Evolutionary conservation across 805 yeast genomes (phyloP), one percentile per base, ranked within the genome.

Genomic region (Ogataea zsoltii): DNA sequence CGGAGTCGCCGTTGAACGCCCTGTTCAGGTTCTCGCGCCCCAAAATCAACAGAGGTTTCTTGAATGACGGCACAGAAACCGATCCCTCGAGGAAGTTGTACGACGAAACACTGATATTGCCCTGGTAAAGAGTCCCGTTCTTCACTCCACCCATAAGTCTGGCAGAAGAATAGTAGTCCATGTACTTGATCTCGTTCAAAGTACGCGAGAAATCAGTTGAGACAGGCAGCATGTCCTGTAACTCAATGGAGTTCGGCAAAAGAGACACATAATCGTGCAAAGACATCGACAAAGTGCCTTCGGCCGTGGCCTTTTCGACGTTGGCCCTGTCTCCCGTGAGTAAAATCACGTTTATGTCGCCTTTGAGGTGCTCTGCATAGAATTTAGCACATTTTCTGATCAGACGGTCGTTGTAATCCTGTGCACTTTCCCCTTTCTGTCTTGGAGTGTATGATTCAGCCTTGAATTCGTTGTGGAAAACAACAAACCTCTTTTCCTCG

Each of bases 351-450:
- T 70, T 70, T 41, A 86, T 75, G 7, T 61, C 65, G 42, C 56
- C 46, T 26, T 67, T 59, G 44, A 94, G 67, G 69, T 94, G 99
- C 12, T 67, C 55, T 16, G 76, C 66, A 63, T 82, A 94, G 86
- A 90, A 94, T 33, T 74, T 61, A 19, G 87, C 82, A 16, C 86
- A 79, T 46, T 74, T 75, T 63, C 97, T 76, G 38, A 94, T 90
- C 21, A 97, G 89, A 53, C 97, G 72, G 65, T 92, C 98, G 59
- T 92, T 92, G 62, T 92, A 76, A 65, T 92, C 98, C 60, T 92
- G 89, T 51, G 87, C 83, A 10, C 84, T 60, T 66, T 94, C 97
- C 41, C 79, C 78, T 31, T 71, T 71, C 26, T 68, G 63, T 58
- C 97, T 79, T 25, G 71, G 72, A 4, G 83, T 72, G 62, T 73